These are phyloP conservation scores for Przewalskia tangutica DNA, from an alignment of 257 asterid species.

Conservation along the genomic window DNA sequence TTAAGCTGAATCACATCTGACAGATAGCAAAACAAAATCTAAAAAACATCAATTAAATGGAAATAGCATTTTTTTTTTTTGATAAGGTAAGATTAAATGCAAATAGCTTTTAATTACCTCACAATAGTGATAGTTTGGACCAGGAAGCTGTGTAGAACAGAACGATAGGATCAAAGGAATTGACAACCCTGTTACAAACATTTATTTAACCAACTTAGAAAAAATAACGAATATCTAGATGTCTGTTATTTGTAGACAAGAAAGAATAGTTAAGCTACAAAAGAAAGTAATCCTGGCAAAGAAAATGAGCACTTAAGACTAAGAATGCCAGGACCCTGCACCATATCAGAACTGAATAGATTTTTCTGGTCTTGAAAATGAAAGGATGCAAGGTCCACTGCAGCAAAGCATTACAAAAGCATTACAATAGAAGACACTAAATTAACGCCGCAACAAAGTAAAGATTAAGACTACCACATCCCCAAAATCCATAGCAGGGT, in stretches of 20 bases:
- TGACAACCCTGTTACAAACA: constrained; percentile 65
- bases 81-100: too few species aligned
- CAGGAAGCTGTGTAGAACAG: constrained; percentile 96
- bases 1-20: not conserved
- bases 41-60: not conserved
- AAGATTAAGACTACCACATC: not conserved
- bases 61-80: too few species aligned
- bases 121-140: constrained; percentile 95
- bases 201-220: not conserved
- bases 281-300: not conserved
- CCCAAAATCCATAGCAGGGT: too few species aligned
- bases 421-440: constrained; percentile 3
- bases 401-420: too few species aligned
- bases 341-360: constrained; percentile 91
- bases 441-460: not conserved
- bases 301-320: constrained; percentile 56
- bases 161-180: constrained; percentile 77
- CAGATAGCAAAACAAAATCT: not conserved
- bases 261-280: not conserved
- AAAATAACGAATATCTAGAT: not conserved
- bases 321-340: constrained; percentile 93
- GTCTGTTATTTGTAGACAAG: not conserved
- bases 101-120: constrained; percentile 52
- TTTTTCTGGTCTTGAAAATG: constrained; percentile 75
- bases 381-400: too few species aligned